These are phyloP conservation scores for Ascocoryne sarcoides DNA, from an alignment of 2,329 filamentous ascomycete genomes.

Conservation along the genomic window DNA sequence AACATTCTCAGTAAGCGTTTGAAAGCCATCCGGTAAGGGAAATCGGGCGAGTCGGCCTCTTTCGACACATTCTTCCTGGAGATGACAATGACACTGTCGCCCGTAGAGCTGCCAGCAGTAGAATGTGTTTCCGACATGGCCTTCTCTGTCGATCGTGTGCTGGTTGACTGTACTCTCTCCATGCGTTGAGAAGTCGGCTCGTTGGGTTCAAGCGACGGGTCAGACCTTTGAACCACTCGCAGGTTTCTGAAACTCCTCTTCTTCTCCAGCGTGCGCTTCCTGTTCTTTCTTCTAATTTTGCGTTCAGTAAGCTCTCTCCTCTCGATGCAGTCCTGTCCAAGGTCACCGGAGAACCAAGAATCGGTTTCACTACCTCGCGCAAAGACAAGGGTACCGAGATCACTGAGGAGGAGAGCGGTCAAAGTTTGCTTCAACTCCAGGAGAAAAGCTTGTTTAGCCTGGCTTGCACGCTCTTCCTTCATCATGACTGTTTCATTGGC, in stretches of 20 bases:
- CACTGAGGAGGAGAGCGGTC: slow-evolving; percentile 78
- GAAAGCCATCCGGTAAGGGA: slow-evolving; percentile 76
- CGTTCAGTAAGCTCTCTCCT: slow-evolving; percentile 40
- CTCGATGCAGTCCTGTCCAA: slow-evolving; percentile 59
- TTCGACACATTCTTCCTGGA: slow-evolving; percentile 20
- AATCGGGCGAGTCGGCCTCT: slow-evolving; percentile 39
- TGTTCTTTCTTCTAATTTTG: slow-evolving; percentile 35
- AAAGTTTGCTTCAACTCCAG: slow-evolving; percentile 69
- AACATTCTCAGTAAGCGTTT: slow-evolving; percentile 75
- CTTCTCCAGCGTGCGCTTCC: slow-evolving; percentile 47
- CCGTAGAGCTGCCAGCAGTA: slow-evolving; percentile 23
- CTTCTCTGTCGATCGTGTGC: slow-evolving; percentile 18
- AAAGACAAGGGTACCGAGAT: slow-evolving; percentile 79
- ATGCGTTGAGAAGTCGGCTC: slow-evolving; percentile 17
- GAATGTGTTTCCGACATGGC: slow-evolving; percentile 17
- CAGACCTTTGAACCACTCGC: slow-evolving; percentile 39
- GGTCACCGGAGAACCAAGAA: slow-evolving; percentile 62
- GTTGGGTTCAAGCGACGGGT: slow-evolving; percentile 16
- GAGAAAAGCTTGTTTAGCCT: slow-evolving; percentile 73
- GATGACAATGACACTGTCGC: slow-evolving; percentile 12
- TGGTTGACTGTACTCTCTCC: slow-evolving; percentile 19
- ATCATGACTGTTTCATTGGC: slow-evolving; percentile 59
- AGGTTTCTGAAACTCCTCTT: slow-evolving; percentile 62
- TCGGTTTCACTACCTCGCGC: slow-evolving; percentile 85
- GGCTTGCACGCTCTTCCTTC: slow-evolving; percentile 41